A percentile compares a stretch with the other conserved stretches of the same genome.
These are phyloP conservation scores for sunflower (Helianthus annuus) DNA, from an alignment of 129 eudicot genomes.

Conservation along the genomic window HanXRQr2.0-SUNRISE NC_035436.2:188648087-188648586, in stretches of 20 bases:
- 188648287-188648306: slow-evolving; percentile 34
- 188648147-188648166: too few species aligned
- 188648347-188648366: slow-evolving; percentile 48
- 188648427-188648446: too few species aligned
- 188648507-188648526: too few species aligned
- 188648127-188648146: too few species aligned
- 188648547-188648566: too few species aligned
- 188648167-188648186: slow-evolving; percentile 3
- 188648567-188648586: too few species aligned
- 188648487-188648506: too few species aligned
- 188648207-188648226: not conserved
- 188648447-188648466: too few species aligned
- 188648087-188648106: not conserved
- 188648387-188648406: slow-evolving; percentile 7
- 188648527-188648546: too few species aligned
- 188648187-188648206: not conserved
- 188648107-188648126: not conserved
- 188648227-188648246: slow-evolving; percentile 28
- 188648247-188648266: slow-evolving; percentile 14
- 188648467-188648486: too few species aligned
- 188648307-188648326: slow-evolving; percentile 10
- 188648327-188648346: slow-evolving; percentile 40
- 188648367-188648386: slow-evolving; percentile 38
- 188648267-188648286: slow-evolving; percentile 28
- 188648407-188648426: not conserved